Percentiles rank a stretch among this genome's conserved stretches.
Conservation (phyloP, 345 rosid genomes). For the Eutrema yunnanense region DNA sequence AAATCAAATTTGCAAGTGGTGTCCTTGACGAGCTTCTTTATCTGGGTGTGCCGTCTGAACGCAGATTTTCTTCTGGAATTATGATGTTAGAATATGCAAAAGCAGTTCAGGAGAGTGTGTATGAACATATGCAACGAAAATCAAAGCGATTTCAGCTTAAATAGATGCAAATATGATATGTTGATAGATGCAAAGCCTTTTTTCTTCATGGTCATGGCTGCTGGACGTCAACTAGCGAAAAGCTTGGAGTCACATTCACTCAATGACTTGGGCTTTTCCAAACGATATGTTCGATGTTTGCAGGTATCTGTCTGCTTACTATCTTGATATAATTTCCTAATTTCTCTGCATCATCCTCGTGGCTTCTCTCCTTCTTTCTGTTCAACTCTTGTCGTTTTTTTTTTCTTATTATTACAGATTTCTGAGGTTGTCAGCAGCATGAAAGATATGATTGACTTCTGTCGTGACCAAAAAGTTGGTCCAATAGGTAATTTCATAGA, state of each 20-base stretch:
- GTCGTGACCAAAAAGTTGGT: constrained; percentile 39
- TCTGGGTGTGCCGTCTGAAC: constrained; percentile 79
- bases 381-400: background rate
- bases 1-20: constrained; percentile 95
- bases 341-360: constrained; percentile 3
- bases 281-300: constrained; percentile 90
- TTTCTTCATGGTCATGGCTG: constrained; percentile 67
- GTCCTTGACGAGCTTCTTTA: constrained; percentile 93
- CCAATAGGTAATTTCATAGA: constrained; percentile 22
- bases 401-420: background rate
- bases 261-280: constrained; percentile 92
- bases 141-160: background rate
- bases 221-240: constrained; percentile 87
- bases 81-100: constrained; percentile 85
- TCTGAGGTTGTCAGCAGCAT: constrained; percentile 37
- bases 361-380: background rate
- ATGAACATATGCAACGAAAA: constrained; percentile 46
- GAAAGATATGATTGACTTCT: constrained; percentile 78
- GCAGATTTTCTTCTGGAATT: constrained; percentile 65
- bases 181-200: constrained; percentile 7
- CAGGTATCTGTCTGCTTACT: constrained; percentile 50
- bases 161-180: background rate
- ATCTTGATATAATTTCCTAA: background rate
- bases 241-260: constrained; percentile 85
- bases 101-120: constrained; percentile 95